Base-by-base conservation (phyloP, 352 stramenopile genomes). In the Phytophthora cryptogea region DNA sequence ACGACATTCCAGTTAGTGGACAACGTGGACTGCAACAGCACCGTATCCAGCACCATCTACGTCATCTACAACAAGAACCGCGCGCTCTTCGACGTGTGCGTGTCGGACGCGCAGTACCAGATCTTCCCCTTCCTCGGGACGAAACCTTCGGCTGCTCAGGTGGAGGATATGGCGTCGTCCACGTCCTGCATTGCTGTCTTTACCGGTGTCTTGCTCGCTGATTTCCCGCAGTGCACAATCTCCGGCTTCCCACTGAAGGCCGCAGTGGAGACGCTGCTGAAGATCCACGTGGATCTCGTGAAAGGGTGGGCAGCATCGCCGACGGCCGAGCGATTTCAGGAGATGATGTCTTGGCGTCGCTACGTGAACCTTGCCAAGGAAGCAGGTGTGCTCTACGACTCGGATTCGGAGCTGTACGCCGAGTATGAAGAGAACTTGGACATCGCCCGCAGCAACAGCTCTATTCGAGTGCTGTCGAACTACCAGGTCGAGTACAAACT, bases 31-130 rank as follows among this genome's bases (percentile, higher is more conserved):
- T 88, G 78, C 66, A 77, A 75, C 37, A 55, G 61, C 23, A 70
- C 63, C 3, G 70, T 85, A 13, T 72, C 74, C n/a, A 59, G 71
- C 32, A 73, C 57, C 16, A 65, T 78, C 28, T 72, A 79, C 60
- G 59, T 78, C 28, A 58, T 83, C 2, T 88, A 83, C 69, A 68
- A 70, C 35, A 82, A 77, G 54, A 89, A 89, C 54, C 58, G 62
- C 8, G 74, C 52, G 56, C 55, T 89, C 31, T 81, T 82, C 39
- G 76, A 86, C 49, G 17, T 60, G 17, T 89, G 79, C 30, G 68
- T 78, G 17, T 57, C 35, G 17, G 76, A 82, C 35, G 66, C 65
- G 27, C 63, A 72, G 56, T 89, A 86, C 70, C 76, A 85, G 63
- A 77, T 89, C 41, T 89, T 87, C 52, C 76, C 79, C 4, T 80